phyloP scores from a whole-genome alignment of 768 basidiomycete species.

The Tephrocybe rancida region DNA sequence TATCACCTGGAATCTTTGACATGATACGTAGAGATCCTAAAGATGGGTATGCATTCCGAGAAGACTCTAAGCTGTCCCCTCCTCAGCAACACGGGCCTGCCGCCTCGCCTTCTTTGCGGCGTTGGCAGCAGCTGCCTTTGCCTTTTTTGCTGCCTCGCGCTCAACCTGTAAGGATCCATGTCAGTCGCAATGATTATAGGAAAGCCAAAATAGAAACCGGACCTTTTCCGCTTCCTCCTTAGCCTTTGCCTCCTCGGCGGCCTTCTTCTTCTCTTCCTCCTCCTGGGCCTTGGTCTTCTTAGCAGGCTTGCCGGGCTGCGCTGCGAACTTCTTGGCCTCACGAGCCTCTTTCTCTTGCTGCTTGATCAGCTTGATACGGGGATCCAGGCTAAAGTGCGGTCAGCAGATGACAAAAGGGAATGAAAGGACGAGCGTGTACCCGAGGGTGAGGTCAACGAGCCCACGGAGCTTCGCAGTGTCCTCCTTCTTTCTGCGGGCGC shows the following conservation, averaged over 20 bases:
- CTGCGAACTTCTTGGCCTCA: constrained; percentile 79
- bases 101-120: constrained; percentile 90
- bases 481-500: constrained; percentile 95
- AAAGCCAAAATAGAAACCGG: constrained; percentile 12
- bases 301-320: constrained; percentile 49
- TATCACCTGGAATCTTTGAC: too few species aligned
- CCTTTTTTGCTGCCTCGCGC: constrained; percentile 80
- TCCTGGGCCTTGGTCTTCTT: constrained; percentile 77
- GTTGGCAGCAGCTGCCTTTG: constrained; percentile 82
- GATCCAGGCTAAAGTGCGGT: constrained; percentile 58
- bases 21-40: too few species aligned
- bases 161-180: constrained; percentile 37
- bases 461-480: constrained; percentile 88
- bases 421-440: too few species aligned
- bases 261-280: constrained; percentile 73
- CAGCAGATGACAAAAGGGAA: too few species aligned
- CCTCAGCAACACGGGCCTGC: constrained; percentile 56
- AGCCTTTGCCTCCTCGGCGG: constrained; percentile 70
- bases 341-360: constrained; percentile 94
- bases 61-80: too few species aligned
- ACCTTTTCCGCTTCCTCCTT: constrained; percentile 89
- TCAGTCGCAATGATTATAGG: not conserved
- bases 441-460: constrained; percentile 84
- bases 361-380: constrained; percentile 96
- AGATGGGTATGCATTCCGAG: too few species aligned